Conservation (phyloP, 305 asterid genomes). For the Plantago lanceolata region DNA sequence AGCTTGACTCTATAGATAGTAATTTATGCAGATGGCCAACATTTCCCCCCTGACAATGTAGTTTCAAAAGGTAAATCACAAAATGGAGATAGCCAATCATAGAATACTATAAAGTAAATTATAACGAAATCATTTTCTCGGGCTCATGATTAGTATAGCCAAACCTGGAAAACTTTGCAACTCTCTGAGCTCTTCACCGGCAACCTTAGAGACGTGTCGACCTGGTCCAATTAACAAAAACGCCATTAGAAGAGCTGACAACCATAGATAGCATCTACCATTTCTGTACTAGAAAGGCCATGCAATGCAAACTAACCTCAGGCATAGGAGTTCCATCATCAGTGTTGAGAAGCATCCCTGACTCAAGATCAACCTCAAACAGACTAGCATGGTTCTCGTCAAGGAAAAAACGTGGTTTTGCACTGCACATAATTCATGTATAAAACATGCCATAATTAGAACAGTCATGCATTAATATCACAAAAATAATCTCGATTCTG, state of each 20-base stretch:
- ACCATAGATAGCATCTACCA: slow-evolving; percentile 11
- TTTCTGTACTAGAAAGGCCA: slow-evolving; percentile 15
- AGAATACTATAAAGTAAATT: slow-evolving; percentile 13
- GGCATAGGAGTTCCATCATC: slow-evolving; percentile 98
- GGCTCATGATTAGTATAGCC: slow-evolving; percentile 6
- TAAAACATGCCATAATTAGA: slow-evolving; percentile 22
- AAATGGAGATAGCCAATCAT: slow-evolving; percentile 16
- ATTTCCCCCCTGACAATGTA: slow-evolving; percentile 82
- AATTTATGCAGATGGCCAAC: slow-evolving; percentile 92
- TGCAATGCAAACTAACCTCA: slow-evolving; percentile 50
- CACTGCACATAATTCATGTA: slow-evolving; percentile 45
- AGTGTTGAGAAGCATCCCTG: slow-evolving; percentile 94
- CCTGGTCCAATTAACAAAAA: slow-evolving; percentile 43
- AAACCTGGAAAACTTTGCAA: slow-evolving; percentile 87
- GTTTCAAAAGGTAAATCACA: slow-evolving; percentile 22
- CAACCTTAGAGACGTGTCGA: slow-evolving; percentile 61
- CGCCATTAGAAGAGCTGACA: slow-evolving; percentile 3
- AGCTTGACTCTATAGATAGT: slow-evolving; percentile 85
- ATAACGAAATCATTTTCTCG: slow-evolving; percentile 11
- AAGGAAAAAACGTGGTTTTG: slow-evolving; percentile 90
- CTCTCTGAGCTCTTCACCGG: slow-evolving; percentile 51
- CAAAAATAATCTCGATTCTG: neutral
- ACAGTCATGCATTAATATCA: slow-evolving; percentile 18
- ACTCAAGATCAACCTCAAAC: slow-evolving; percentile 81
- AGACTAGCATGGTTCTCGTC: slow-evolving; percentile 85